Base-by-base conservation (phyloP, 805 yeast species). In the Cyberlindnera petersonii region DNA sequence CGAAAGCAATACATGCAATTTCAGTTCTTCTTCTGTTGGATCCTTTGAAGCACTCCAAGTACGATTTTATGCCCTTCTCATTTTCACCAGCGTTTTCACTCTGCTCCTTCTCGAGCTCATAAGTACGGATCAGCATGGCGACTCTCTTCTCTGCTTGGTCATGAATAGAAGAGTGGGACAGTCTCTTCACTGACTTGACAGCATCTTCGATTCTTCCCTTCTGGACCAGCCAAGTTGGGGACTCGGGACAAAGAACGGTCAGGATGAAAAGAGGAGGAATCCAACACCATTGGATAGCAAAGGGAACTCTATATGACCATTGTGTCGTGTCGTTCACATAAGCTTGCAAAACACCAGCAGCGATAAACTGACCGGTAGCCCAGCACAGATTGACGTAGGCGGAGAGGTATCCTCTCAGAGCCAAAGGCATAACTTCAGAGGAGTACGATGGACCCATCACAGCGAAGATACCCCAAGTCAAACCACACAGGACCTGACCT, bases 231-330 rank as follows among this genome's bases (percentile, higher is more conserved):
- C 76, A 76, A 71, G 75, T 71, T 21, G 82, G 82, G 9, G 77
- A 71, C 40, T 76, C 82, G 10, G 82, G 82, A 29, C 77, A 72
- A 5, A 72, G 54, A 38, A 42, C 61, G 10, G 69, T 63, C 14
- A 68, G 66, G 37, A 65, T 49, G 21, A 67, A 48, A 20, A 77
- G 53, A 26, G 77, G 76, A 9, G 68, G 52, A 10, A 78, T 73
- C 80, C 80, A 77, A 5, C 66, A 55, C 82, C 82, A 77, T 58
- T 77, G 84, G 9, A 77, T 42, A 3, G 76, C 81, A 53, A 72
- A 75, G 9, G 83, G 82, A 28, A 74, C 62, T 40, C 67, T 63
- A 55, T 73, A 78, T 6, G 77, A 69, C 63, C 66, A 50, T 16
- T 64, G 30, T 4, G 55, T 35, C n/a, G 40, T 28, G 33, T 45